Percentiles rank a stretch among this genome's conserved stretches.
Evolutionary conservation across 306 rosid species (phyloP).

Genomic region (Myrica gale): DNA sequence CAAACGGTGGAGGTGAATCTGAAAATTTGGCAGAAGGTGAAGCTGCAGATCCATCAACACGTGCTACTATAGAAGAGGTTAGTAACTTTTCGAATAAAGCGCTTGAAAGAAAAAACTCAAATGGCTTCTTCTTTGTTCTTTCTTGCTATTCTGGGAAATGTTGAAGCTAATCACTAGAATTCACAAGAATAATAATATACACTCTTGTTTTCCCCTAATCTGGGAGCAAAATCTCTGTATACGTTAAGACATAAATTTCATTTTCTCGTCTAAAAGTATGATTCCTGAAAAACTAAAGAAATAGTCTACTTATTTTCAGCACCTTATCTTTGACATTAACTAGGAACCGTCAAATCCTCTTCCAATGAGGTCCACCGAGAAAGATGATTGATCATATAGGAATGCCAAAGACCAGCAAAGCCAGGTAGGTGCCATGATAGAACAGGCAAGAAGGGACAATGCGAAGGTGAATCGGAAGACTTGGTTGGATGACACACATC

Average conservation of each 20-base stretch:
- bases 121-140: neutral
- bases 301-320: conserved; percentile 2
- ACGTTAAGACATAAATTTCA: neutral
- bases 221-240: neutral
- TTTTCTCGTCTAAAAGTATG: too few species aligned
- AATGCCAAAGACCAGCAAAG: neutral
- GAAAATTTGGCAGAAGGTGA: neutral
- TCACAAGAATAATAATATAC: too few species aligned
- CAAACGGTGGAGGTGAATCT: conserved; percentile 10
- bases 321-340: neutral
- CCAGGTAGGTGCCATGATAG: neutral
- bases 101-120: neutral
- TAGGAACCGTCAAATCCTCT: conserved; percentile 24
- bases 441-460: conserved; percentile 7
- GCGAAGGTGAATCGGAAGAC: conserved; percentile 11
- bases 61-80: neutral
- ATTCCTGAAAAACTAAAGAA: neutral
- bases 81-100: neutral
- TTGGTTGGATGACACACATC: conserved; percentile 10
- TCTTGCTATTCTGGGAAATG: neutral
- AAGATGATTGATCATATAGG: neutral
- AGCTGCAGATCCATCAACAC: neutral
- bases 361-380: conserved; percentile 24
- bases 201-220: neutral
- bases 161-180: too few species aligned